Evolutionary conservation across 2,329 filamentous ascomycete genomes (phyloP), one percentile per base, ranked within the genome.

Genomic region (Ophiocordyceps camponoti-leonardi): DNA sequence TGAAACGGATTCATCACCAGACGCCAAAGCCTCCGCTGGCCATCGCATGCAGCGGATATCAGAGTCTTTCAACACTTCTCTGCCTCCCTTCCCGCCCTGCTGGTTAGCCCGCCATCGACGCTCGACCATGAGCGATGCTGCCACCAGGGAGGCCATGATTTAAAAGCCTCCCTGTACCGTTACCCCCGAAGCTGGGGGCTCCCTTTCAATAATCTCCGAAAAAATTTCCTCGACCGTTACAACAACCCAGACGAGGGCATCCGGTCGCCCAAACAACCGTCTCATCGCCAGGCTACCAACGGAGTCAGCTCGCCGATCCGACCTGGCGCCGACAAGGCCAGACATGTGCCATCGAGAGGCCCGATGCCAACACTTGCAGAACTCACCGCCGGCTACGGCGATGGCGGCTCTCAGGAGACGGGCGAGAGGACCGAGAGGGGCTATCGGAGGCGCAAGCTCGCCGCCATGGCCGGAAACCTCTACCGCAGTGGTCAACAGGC

Each of bases 221-320:
- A 79, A 48, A 75, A 73, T 49, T 68, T 92, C 45, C 72, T 80
- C 53, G 68, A 72, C 52, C 78, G 94, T 60, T 83, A 78, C 50
- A 75, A 86, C 71, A 77, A 87, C 54, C 84, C 76, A 6, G 62
- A 81, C 56, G 77, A 81, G 58, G 70, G 73, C 45, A 65, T 85
- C 10, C 86, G 94, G 63, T 80, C 80, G 35, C 76, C 79, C 46
- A 77, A n/a, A 94, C 51, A 93, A 92, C 58, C 73, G 72, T 42
- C 84, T 81, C 50, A 70, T 93, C 47, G 66, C 88, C 66, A 50
- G 56, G 57, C 39, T 56, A 61, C 47, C 63, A 66, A 50, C 62
- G 64, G 53, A 62, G 67, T 53, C 61, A 69, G 55, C 55, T 74
- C 51, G 54, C 73, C 18, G 64, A 68, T 45, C 55, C 62, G 35